Conservation (phyloP, 257 asterid species). For the Salvia miltiorrhiza region DNA sequence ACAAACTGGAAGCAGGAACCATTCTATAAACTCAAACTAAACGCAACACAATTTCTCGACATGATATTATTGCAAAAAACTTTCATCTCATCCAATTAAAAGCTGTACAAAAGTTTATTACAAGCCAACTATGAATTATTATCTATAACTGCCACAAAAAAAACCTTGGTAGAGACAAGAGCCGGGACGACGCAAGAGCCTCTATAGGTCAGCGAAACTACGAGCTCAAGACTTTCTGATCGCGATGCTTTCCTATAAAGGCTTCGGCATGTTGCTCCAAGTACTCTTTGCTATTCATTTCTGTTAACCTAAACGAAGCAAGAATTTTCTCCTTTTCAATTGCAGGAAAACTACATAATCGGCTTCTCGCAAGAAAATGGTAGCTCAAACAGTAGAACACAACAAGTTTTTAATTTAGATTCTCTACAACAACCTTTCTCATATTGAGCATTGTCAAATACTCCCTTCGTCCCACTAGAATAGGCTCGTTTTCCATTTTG, state of each 20-base stretch:
- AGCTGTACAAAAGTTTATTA: slow-evolving; percentile 19
- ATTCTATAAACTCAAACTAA: neutral
- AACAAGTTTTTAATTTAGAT: too few relatives aligned
- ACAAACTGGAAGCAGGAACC: neutral
- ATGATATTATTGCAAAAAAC: neutral
- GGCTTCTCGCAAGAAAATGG: neutral
- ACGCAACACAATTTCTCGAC: neutral
- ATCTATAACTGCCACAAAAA: slow-evolving; percentile 17
- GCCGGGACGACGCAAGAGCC: neutral
- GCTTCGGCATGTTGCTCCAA: slow-evolving; percentile 65
- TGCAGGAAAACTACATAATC: neutral
- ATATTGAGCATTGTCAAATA: neutral
- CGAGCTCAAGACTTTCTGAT: slow-evolving; percentile 14
- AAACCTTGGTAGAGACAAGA: slow-evolving; percentile 20
- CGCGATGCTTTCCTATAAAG: slow-evolving; percentile 26
- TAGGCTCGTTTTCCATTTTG: too few relatives aligned
- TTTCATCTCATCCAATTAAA: neutral
- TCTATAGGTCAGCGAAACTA: neutral
- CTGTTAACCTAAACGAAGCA: slow-evolving; percentile 44
- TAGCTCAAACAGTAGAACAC: too few relatives aligned
- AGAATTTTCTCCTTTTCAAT: neutral
- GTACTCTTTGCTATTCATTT: slow-evolving; percentile 83
- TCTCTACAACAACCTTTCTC: neutral
- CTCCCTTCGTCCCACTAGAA: too few relatives aligned
- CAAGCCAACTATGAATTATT: slow-evolving; percentile 9